Evolutionary conservation across 768 basidiomycete species (phyloP).

Genomic region (Amanita polypyramis): DNA sequence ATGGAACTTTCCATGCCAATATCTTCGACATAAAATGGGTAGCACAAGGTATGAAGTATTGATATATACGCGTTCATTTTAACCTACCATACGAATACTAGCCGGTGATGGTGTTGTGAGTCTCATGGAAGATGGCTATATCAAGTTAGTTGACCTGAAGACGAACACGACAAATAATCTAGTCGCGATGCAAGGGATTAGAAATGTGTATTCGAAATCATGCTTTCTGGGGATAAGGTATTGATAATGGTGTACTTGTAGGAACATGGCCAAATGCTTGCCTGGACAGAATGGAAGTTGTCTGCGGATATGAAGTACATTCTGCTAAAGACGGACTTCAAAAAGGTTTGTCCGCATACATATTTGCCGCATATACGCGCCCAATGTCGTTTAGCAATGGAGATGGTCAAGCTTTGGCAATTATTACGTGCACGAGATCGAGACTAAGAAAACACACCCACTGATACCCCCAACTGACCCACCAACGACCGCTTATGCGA

Average conservation of each 20-base stretch:
- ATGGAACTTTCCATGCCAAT: conserved; percentile 67
- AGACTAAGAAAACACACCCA: conserved; percentile 55
- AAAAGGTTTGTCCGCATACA: conserved; percentile 42
- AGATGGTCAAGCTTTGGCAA: conserved; percentile 84
- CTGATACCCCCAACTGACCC: conserved; percentile 60
- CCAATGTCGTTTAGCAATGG: conserved; percentile 63
- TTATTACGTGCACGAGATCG: conserved; percentile 84
- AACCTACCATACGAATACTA: conserved; percentile 17
- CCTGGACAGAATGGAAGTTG: conserved; percentile 60
- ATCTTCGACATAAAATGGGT: conserved; percentile 67
- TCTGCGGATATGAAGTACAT: conserved; percentile 90
- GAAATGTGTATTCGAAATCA: conserved; percentile 38
- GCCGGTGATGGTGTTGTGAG: conserved; percentile 95
- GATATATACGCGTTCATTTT: background rate
- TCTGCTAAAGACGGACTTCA: conserved; percentile 63
- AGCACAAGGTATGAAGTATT: conserved; percentile 60
- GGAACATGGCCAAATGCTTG: conserved; percentile 43
- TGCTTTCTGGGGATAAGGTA: conserved; percentile 1
- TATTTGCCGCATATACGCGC: background rate
- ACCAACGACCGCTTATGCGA: conserved; percentile 66
- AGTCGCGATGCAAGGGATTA: conserved; percentile 46
- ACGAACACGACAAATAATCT: conserved; percentile 57
- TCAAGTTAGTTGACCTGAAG: conserved; percentile 76
- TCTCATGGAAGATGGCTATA: conserved; percentile 43
- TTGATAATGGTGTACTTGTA: conserved; percentile 17